Conservation (phyloP, 1,139 yeast genomes). For the Hyphopichia khmerensis region DNA sequence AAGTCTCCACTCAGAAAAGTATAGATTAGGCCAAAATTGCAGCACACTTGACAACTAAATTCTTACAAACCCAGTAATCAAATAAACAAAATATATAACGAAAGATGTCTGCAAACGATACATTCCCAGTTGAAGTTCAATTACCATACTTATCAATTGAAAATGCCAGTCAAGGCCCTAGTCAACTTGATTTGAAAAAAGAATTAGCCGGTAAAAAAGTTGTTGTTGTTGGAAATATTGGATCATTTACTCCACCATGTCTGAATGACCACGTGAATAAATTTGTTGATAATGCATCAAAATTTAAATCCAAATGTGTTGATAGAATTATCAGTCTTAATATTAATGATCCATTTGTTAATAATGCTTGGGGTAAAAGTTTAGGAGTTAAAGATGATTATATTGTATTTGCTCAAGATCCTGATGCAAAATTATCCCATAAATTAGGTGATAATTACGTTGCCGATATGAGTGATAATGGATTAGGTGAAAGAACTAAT, state of each 20-base stretch:
- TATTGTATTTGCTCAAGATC: slow-evolving; percentile 21
- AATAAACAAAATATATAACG: too few species aligned
- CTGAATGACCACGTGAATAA: slow-evolving; percentile 17
- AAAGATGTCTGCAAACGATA: not conserved
- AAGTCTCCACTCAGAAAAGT: not conserved
- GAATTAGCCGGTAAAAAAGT: slow-evolving; percentile 34
- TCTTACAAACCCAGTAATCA: too few species aligned
- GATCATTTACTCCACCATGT: slow-evolving; percentile 16
- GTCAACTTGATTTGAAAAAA: slow-evolving; percentile 47
- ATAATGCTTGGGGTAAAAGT: slow-evolving; percentile 13
- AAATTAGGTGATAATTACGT: slow-evolving; percentile 22
- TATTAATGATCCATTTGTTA: slow-evolving; percentile 18
- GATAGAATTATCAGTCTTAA: slow-evolving; percentile 17
- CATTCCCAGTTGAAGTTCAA: slow-evolving; percentile 12
- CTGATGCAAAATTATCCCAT: slow-evolving; percentile 47
- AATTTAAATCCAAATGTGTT: slow-evolving; percentile 18
- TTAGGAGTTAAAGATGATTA: slow-evolving; percentile 13
- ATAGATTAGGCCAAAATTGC: not conserved
- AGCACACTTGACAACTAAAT: too few species aligned
- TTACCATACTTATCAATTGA: slow-evolving; percentile 13
- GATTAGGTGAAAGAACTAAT: slow-evolving; percentile 15
- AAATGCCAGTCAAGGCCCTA: slow-evolving; percentile 30
- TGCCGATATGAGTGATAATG: slow-evolving; percentile 11
- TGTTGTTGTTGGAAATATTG: slow-evolving; percentile 14
- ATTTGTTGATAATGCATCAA: slow-evolving; percentile 13